Evolutionary conservation across 2,329 filamentous ascomycete genomes (phyloP), one percentile per base, ranked within the genome.

Genomic region (Sporothrix phasma): DNA sequence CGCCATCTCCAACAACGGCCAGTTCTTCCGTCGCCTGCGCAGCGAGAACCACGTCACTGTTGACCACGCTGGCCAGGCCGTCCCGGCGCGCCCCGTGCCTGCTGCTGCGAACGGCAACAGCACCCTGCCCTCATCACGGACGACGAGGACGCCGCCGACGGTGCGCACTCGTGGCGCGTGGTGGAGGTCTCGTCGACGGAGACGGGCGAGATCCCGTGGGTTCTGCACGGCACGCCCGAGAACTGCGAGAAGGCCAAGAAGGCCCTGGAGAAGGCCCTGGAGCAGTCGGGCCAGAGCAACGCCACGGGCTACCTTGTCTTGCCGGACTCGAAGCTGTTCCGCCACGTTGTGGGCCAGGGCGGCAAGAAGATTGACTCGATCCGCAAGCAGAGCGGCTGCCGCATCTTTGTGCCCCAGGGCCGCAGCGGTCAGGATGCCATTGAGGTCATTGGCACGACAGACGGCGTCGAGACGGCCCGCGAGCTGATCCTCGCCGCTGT

Each of bases 341-440:
- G 93, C 67, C 89, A 89, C 68, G 90, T 99, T 58, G 92, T 99
- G 69, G 94, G 94, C 4, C 87, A 88, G 68, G 89, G 88, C 66
- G 94, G 94, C 65, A 89, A 85, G 75, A 93, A 93, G 76, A 95
- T 99, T 74, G 97, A 97, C 77, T 80, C 85, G 47, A 97, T 99
- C 73, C 87, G 94, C 70, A 91, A 90, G 78, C 86, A 94, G 79
- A 97, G 92, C 61, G 90, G 89, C 63, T 97, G 92, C 77, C 92
- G 89, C 77, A 95, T 99, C 73, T 92, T 92, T 68, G 93, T 99
- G 46, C 94, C 94, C 24, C 89, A 95, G 75, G 79, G 66, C 53
- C 63, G 47, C 24, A 37, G 63, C 6, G 62, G 78, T 68, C 81
- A 83, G 58, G 92, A 97, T 75, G 90, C 93, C 3, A 97, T 99